Evolutionary conservation across 73 alveolate genomes (phyloP).

Genomic region (Breviolum minutum): DNA sequence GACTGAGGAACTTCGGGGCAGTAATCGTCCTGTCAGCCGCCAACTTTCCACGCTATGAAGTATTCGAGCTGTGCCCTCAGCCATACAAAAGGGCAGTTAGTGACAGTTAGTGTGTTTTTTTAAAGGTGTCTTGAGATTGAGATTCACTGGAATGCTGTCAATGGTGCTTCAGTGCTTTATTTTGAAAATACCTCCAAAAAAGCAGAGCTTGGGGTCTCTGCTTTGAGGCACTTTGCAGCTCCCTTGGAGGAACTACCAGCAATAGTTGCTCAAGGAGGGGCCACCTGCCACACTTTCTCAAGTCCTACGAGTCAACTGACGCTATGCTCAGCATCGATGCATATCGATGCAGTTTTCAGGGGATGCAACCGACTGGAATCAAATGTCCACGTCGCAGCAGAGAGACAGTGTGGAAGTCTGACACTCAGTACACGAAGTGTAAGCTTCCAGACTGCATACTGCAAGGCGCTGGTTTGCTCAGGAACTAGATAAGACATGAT

Average conservation of each 20-base stretch:
- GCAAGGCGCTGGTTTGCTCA: no score
- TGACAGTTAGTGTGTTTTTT: background rate
- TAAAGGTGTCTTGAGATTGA: background rate
- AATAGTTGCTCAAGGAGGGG: constrained; percentile 73
- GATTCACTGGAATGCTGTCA: background rate
- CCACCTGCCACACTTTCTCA: no score
- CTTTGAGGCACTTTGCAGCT: constrained; percentile 88
- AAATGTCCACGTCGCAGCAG: constrained; percentile 85
- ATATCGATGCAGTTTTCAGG: background rate
- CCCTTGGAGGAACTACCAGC: constrained; percentile 85
- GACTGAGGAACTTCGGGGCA: constrained; percentile 80
- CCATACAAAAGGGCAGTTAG: no score
- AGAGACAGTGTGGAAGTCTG: constrained; percentile 68
- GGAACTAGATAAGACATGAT: no score
- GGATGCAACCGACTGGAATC: constrained; percentile 76
- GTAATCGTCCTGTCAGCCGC: constrained; percentile 80
- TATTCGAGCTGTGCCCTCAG: constrained; percentile 50
- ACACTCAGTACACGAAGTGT: background rate
- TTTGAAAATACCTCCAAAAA: no score
- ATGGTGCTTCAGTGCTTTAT: background rate
- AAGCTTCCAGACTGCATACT: background rate
- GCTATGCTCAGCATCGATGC: background rate
- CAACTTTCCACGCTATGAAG: constrained; percentile 90
- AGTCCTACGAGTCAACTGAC: background rate
- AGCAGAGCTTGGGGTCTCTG: background rate